These are phyloP conservation scores for Phialemoniopsis sp. DNA, from an alignment of 2,329 filamentous ascomycete species.

Conservation along the genomic window DNA sequence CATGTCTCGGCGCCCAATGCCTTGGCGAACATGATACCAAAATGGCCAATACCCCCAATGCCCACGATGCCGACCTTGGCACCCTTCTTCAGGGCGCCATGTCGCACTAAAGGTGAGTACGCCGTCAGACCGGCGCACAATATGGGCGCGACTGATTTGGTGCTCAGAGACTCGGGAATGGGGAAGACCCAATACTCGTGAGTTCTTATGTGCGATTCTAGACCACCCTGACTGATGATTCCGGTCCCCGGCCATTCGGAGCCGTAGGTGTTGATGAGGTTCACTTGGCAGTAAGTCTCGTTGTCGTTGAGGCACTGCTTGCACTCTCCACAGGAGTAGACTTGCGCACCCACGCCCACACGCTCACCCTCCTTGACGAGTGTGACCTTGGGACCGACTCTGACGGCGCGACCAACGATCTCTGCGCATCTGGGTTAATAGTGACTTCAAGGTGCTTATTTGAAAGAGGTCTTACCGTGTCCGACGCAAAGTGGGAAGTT, in stretches of 20 bases:
- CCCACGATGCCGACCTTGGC: too few species aligned
- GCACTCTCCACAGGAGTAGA: constrained; percentile 50
- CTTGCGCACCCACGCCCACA: constrained; percentile 60
- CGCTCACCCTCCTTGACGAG: constrained; percentile 57
- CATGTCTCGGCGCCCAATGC: constrained; percentile 60
- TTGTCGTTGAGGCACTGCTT: constrained; percentile 40
- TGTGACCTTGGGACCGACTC: constrained; percentile 37
- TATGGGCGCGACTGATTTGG: constrained; percentile 58
- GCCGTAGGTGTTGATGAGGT: constrained; percentile 46
- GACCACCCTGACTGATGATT: constrained; percentile 63
- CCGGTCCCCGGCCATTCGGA: too few species aligned
- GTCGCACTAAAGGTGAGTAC: too few species aligned
- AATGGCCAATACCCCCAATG: too few species aligned
- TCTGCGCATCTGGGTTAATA: constrained; percentile 45
- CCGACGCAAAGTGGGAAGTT: too few species aligned
- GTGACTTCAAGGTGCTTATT: too few species aligned
- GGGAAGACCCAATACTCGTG: constrained; percentile 57
- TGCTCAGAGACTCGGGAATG: constrained; percentile 47
- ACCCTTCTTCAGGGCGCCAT: too few species aligned
- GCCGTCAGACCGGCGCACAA: too few species aligned
- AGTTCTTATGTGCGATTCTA: constrained; percentile 40
- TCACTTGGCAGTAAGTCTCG: constrained; percentile 42
- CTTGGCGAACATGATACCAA: too few species aligned
- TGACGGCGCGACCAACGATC: constrained; percentile 50
- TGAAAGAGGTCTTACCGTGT: too few species aligned